These are phyloP conservation scores for Leucaena leucocephala DNA, from an alignment of 306 rosid genomes.

Conservation along the genomic window DNA sequence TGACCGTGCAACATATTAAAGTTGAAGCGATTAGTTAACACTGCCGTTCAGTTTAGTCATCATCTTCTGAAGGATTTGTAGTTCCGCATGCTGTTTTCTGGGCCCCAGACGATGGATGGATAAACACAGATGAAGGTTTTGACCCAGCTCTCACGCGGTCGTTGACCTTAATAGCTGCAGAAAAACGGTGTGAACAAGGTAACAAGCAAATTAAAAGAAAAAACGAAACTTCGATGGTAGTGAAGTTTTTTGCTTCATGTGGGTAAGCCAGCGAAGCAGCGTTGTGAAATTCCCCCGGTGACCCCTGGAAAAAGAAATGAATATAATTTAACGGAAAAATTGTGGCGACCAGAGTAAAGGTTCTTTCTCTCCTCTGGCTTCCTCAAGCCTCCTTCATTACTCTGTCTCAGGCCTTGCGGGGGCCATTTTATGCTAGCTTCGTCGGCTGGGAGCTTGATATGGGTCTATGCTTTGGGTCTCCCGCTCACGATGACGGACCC, in stretches of 20 bases:
- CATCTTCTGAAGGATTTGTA: background rate
- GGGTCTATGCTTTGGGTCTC: constrained; percentile 60
- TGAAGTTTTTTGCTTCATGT: too few relatives aligned
- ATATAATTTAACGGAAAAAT: background rate
- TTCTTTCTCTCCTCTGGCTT: background rate
- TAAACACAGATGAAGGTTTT: background rate
- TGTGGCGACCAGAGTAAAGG: background rate
- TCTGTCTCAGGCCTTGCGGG: background rate
- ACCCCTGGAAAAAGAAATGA: background rate
- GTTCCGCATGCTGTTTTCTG: background rate
- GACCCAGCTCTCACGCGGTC: constrained; percentile 13
- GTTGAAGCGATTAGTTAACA: background rate
- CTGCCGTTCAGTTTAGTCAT: background rate
- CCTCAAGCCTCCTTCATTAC: background rate
- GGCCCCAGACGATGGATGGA: background rate
- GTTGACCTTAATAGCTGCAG: background rate
- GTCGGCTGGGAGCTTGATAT: constrained; percentile 20
- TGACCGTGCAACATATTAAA: background rate
- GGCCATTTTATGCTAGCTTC: constrained; percentile 5
- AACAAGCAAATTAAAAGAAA: background rate
- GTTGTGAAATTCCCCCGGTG: background rate
- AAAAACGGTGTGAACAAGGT: background rate
- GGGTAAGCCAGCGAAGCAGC: constrained; percentile 1
- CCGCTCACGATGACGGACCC: constrained; percentile 5
- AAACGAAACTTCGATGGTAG: background rate